Evolutionary conservation across 73 alveolate species (phyloP).

Genomic region (Loxodes magnus): DNA sequence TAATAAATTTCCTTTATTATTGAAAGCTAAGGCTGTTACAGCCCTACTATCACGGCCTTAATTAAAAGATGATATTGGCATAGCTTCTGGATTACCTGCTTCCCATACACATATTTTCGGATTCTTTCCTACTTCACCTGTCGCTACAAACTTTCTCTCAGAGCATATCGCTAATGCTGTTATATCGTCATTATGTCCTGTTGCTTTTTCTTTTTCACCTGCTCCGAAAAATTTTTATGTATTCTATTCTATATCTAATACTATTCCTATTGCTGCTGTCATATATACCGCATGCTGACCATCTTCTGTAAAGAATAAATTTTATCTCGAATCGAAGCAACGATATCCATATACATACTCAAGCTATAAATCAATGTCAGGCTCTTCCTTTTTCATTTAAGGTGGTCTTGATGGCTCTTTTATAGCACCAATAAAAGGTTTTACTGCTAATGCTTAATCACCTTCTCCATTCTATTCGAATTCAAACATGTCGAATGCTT

Average conservation of each 20-base stretch:
- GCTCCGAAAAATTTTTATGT: constrained; percentile 79
- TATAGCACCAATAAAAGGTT: constrained; percentile 64
- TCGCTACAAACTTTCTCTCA: constrained; percentile 66
- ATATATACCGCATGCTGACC: constrained; percentile 70
- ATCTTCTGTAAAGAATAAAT: constrained; percentile 60
- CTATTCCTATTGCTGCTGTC: constrained; percentile 94
- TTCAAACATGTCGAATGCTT: constrained; percentile 36
- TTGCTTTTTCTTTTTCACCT: constrained; percentile 48
- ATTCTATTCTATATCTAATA: constrained; percentile 63
- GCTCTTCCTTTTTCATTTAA: constrained; percentile 40
- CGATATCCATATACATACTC: constrained; percentile 94
- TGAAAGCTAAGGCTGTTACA: constrained; percentile 71
- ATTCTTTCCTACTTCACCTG: constrained; percentile 88
- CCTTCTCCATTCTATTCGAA: constrained; percentile 55
- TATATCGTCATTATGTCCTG: constrained; percentile 87
- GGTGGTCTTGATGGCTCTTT: constrained; percentile 54
- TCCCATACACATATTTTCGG: constrained; percentile 88
- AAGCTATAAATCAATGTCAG: constrained; percentile 65
- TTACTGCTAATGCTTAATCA: constrained; percentile 64
- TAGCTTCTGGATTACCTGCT: constrained; percentile 61
- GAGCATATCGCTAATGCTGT: constrained; percentile 71
- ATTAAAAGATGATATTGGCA: constrained; percentile 56
- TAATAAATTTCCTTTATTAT: constrained; percentile 67
- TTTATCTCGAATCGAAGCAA: constrained; percentile 84
- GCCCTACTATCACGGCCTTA: constrained; percentile 72